Evolutionary conservation across 129 eudicot genomes (phyloP).

Genomic region (Chrysanthemum lavandulifolium): DNA sequence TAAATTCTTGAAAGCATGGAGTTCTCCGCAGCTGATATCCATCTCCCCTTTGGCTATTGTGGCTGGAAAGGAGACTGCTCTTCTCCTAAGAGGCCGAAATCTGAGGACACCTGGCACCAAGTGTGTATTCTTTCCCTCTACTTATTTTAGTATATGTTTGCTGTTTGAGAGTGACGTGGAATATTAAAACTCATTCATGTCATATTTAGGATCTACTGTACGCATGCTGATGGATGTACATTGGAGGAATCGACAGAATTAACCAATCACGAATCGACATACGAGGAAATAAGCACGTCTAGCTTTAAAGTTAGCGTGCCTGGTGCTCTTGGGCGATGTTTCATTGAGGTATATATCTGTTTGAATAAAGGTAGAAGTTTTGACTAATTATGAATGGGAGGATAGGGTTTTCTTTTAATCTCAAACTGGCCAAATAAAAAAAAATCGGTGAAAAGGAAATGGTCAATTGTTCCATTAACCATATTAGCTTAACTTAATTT

Average conservation of each 20-base stretch:
- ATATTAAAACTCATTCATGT: not conserved
- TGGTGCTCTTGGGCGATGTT: conserved; percentile 65
- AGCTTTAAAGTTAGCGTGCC: conserved; percentile 47
- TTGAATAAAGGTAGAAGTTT: not conserved
- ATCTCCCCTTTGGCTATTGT: conserved; percentile 93
- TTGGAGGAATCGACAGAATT: conserved; percentile 40
- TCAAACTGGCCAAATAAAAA: not conserved
- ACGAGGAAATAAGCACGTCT: conserved; percentile 54
- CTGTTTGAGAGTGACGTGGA: not conserved
- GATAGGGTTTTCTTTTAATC: not conserved
- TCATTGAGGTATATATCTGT: conserved; percentile 65
- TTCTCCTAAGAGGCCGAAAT: conserved; percentile 66
- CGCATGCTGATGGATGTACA: conserved; percentile 44
- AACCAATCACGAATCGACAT: conserved; percentile 33
- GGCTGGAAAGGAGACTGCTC: conserved; percentile 68
- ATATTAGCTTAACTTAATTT: too few species aligned
- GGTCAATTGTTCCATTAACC: not conserved
- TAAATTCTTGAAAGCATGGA: conserved; percentile 65
- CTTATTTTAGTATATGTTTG: not conserved
- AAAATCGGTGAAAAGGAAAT: not conserved
- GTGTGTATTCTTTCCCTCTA: conserved; percentile 41
- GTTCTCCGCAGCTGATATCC: conserved; percentile 63
- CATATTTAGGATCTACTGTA: conserved; percentile 66
- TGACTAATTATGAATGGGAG: not conserved
- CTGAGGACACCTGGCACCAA: conserved; percentile 74